Evolutionary conservation across 2,329 filamentous ascomycete species (phyloP).

Genomic region (Colletotrichum sp.): DNA sequence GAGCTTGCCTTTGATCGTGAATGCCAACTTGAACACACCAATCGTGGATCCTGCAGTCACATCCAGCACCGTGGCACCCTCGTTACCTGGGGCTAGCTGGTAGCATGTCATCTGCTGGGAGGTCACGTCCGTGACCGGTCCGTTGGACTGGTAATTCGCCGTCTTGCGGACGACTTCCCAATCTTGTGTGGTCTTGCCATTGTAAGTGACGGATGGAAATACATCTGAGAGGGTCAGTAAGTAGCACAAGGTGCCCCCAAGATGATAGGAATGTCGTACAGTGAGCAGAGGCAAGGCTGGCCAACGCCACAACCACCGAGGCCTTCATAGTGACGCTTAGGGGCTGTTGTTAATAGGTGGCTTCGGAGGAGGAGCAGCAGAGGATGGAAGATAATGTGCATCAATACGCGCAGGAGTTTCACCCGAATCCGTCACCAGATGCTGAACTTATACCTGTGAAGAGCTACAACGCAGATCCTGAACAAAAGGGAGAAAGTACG

Average conservation of each 20-base stretch:
- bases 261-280: slow-evolving; percentile 32
- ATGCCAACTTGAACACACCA: neutral
- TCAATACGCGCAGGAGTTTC: neutral
- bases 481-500: neutral
- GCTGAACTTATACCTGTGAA: neutral
- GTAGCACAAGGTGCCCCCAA: neutral
- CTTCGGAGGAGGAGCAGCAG: neutral
- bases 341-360: neutral
- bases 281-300: slow-evolving; percentile 38
- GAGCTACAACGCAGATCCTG: neutral
- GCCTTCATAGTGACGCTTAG: slow-evolving; percentile 22
- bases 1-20: neutral
- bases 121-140: slow-evolving; percentile 52
- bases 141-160: slow-evolving; percentile 55
- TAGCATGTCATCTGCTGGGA: slow-evolving; percentile 57
- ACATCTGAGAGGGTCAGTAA: slow-evolving; percentile 34
- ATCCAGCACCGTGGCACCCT: slow-evolving; percentile 46
- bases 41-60: slow-evolving; percentile 27
- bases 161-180: slow-evolving; percentile 55
- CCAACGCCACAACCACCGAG: slow-evolving; percentile 26
- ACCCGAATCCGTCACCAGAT: neutral
- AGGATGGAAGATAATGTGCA: neutral
- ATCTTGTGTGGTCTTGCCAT: slow-evolving; percentile 36
- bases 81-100: slow-evolving; percentile 44
- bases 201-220: slow-evolving; percentile 43